Evolutionary conservation across 306 rosid genomes (phyloP), one percentile per base, ranked within the genome.

Genomic region (Vigna unguiculata): DNA sequence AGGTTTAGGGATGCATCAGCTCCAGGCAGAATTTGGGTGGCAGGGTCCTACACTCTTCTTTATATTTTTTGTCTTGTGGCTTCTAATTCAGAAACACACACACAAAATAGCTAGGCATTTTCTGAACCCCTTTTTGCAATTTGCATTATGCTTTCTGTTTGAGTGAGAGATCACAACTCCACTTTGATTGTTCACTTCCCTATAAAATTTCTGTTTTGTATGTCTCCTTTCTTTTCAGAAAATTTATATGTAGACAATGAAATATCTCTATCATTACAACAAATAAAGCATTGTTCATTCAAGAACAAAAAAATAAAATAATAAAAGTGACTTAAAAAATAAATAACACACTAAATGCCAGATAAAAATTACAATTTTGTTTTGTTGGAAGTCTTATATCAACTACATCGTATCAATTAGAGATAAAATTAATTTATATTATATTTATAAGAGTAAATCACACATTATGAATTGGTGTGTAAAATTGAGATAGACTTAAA

Each of bases 41-140:
- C 81, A 67, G 61, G 82, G 82, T 84, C 84, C 86, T 53, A 64
- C 52, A 7, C 68, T 46, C 17, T 12, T 12, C 76, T 71, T 68
- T 25, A 40, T 67, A 21, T 61, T 34, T 72, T 34, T 48, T 76
- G 55, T 59, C 73, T 65, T 16, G 49, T 80, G 80, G 51, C 25
- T 71, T 60, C 28, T 52, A 71, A 51, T 76, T 76, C 43, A 84
- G 58, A 58, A 80, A 53, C 53, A 64, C 11, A 64, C 11, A 57
- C 10, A 70, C 0, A 46, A 75, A 14, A 62, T 63, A 45, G 75
- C 41, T 1, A 41, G n/a, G 57, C 62, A 62, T 15, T 16, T 28
- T 43, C 17, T 30, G 25, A 51, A 45, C 49, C 38, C 4, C 63
- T 61, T 54, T 77, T 54, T 11, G 21, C 48, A 71, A 71, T 32